Evolutionary conservation across 768 basidiomycete genomes (phyloP).

Genomic region (Scleroderma citrinum): DNA sequence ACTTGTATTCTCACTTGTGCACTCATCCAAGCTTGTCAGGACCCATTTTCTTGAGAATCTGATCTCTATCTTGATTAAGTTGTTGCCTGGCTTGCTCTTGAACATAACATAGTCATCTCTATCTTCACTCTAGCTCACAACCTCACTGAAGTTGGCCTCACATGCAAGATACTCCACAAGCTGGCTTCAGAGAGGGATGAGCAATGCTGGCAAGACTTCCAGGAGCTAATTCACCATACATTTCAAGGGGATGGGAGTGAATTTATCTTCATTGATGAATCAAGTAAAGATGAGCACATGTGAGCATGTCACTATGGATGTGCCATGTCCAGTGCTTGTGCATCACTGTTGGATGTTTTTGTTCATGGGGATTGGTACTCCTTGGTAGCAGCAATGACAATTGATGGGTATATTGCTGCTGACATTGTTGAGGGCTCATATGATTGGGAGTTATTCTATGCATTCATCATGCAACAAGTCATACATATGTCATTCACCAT

Average conservation of each 20-base stretch:
- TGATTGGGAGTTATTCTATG: conserved; percentile 23
- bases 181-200: background rate
- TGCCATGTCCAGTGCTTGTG: conserved; percentile 14
- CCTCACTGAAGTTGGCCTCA: conserved; percentile 12
- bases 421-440: conserved; percentile 29
- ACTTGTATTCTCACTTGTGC: conserved; percentile 13
- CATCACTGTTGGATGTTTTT: conserved; percentile 19
- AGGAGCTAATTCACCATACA: conserved; percentile 1
- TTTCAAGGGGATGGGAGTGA: conserved; percentile 11
- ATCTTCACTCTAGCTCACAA: conserved; percentile 11
- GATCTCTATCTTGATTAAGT: too few relatives aligned
- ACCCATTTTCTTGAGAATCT: too few relatives aligned
- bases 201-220: conserved; percentile 9
- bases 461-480: background rate
- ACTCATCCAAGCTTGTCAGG: conserved; percentile 9
- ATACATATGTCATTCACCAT: background rate
- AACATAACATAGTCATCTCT: conserved; percentile 20
- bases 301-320: conserved; percentile 22
- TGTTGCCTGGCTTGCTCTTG: conserved; percentile 16
- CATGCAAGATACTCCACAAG: conserved; percentile 14
- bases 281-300: conserved; percentile 17
- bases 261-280: conserved; percentile 20
- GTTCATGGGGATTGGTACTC: conserved; percentile 26
- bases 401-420: background rate
- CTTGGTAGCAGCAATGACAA: conserved; percentile 29